These are phyloP conservation scores for Aegle marmelos DNA, from an alignment of 345 rosid species.

Conservation along the genomic window DNA sequence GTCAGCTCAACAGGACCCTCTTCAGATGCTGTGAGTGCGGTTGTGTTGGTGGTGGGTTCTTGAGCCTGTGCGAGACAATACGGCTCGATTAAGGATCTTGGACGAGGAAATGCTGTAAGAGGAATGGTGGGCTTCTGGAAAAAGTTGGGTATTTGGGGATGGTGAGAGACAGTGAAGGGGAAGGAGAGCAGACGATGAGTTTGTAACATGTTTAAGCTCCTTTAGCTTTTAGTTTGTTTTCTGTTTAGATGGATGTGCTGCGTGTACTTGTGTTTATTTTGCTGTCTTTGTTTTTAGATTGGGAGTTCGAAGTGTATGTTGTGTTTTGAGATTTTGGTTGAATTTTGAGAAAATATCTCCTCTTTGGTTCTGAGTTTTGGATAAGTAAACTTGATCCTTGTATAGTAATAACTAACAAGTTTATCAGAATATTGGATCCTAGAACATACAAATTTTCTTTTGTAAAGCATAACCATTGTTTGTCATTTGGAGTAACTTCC, in stretches of 20 bases:
- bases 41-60: slow-evolving; percentile 27
- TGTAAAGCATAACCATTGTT: neutral
- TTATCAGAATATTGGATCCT: neutral
- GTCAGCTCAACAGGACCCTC: slow-evolving; percentile 79
- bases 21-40: slow-evolving; percentile 15
- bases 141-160: slow-evolving; percentile 18
- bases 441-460: neutral
- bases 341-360: neutral
- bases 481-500: no score
- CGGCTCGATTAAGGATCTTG: slow-evolving; percentile 8
- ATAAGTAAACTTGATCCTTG: neutral
- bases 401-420: neutral
- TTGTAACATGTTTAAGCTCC: slow-evolving; percentile 34
- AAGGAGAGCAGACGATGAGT: slow-evolving; percentile 24
- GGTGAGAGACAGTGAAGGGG: slow-evolving; percentile 25
- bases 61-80: slow-evolving; percentile 32
- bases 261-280: no score
- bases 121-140: slow-evolving; percentile 20
- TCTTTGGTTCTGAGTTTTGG: neutral
- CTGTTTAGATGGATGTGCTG: neutral
- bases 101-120: slow-evolving; percentile 19
- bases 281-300: neutral
- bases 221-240: neutral
- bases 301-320: neutral
- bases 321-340: neutral